phyloP scores from a whole-genome alignment of 2,329 filamentous ascomycete genomes.

The Byssothecium circinans region DNA sequence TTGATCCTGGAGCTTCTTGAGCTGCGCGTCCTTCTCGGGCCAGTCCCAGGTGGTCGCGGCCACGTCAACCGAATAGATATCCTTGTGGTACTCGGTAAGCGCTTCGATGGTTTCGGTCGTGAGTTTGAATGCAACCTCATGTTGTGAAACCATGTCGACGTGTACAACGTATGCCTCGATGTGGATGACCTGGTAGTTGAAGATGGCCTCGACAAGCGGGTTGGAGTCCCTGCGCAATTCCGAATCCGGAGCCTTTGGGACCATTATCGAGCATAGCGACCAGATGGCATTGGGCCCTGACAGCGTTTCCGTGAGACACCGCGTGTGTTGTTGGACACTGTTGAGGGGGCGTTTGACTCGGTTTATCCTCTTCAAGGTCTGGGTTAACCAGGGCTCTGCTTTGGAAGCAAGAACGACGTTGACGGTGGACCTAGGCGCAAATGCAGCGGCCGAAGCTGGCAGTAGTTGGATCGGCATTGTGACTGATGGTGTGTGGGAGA shows the following conservation, averaged over 20 bases:
- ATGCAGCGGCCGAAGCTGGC: conserved; percentile 92
- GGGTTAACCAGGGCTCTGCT: conserved; percentile 94
- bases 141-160: conserved; percentile 97
- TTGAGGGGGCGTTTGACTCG: conserved; percentile 95
- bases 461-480: conserved; percentile 88
- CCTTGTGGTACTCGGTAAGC: conserved; percentile 93
- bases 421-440: conserved; percentile 89
- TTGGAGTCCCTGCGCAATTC: conserved; percentile 82
- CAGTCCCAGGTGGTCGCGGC: conserved; percentile 89
- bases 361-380: conserved; percentile 95
- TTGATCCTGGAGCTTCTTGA: conserved; percentile 96
- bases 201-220: conserved; percentile 80
- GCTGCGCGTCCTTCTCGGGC: conserved; percentile 93
- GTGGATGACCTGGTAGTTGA: conserved; percentile 91
- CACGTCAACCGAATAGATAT: conserved; percentile 88
- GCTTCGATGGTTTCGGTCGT: conserved; percentile 91
- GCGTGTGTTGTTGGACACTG: conserved; percentile 91
- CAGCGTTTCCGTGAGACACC: conserved; percentile 91
- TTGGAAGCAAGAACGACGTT: conserved; percentile 92
- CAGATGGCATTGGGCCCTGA: conserved; percentile 90
- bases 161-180: conserved; percentile 98
- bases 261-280: conserved; percentile 90
- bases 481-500: conserved; percentile 30
- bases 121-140: conserved; percentile 97
- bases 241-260: conserved; percentile 83